Base-by-base conservation (phyloP, 148 eudicot genomes). In the Diospyros lotus region DNA sequence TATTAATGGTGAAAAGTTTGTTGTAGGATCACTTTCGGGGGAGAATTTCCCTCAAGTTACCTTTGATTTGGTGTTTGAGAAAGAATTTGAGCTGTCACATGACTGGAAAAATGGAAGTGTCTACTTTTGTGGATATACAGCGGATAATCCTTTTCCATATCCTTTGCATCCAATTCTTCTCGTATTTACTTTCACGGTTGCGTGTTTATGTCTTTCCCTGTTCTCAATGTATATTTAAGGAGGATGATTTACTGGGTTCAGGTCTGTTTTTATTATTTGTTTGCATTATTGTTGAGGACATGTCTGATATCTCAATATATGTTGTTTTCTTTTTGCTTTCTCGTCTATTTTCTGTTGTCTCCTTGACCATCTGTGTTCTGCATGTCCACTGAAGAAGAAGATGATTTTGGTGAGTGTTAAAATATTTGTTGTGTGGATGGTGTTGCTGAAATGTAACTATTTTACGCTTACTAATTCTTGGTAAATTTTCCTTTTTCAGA, bases 41-140 rank as follows among this genome's bases (percentile, higher is more conserved):
- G 90, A 88, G 68, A 79, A 74, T 0, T 64, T 75, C 39, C 90
- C 97, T 69, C 98, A 92, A 66, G 0, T 90, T 63, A 60, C 85
- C 17, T 88, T 87, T 73, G 97, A 92, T 75, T 83, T 95, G 87
- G 94, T 92, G 2, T 86, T 95, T 60, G 97, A 92, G 69, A 79
- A 70, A 59, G 89, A 87, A n/a, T 95, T 90, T 84, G 91, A 87
- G 79, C 83, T 95, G 62, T 90, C 97, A 3, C 98, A 92, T 86
- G 89, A 81, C 76, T 83, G 82, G 86, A 95, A 95, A 78, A 81
- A 83, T 77, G 98, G 96, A 40, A 89, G 87, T 43, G 84, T 95
- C 41, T 89, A 89, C 83, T 85, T 92, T 42, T 28, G 81, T 73
- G 98, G 98, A 58, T 95, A 90, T 78, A 60, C 67, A 45, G 79